These are phyloP conservation scores for Arabidopsis arenosa DNA, from an alignment of 345 rosid genomes.

Conservation along the genomic window DNA sequence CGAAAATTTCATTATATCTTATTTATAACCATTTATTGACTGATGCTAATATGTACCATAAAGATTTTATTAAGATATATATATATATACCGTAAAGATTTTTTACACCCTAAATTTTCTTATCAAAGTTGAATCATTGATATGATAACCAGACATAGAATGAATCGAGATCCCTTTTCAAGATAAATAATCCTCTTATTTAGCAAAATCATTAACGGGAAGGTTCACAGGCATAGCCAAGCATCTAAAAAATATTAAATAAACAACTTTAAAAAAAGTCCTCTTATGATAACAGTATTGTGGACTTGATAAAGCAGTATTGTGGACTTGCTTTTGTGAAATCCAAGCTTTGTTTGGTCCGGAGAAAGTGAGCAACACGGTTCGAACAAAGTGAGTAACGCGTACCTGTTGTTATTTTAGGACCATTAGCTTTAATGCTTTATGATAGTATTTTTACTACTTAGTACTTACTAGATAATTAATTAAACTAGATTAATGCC, in stretches of 20 bases:
- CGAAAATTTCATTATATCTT: not conserved
- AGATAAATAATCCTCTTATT: not conserved
- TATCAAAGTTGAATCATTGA: not conserved
- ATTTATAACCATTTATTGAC: not conserved
- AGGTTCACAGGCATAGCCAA: not conserved
- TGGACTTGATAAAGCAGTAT: not conserved
- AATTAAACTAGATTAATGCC: not conserved
- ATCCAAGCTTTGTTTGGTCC: slow-evolving; percentile 30
- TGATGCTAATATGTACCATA: not conserved
- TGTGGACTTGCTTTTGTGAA: slow-evolving; percentile 19
- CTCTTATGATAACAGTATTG: not conserved
- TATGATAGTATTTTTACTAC: not conserved
- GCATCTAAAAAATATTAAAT: not conserved
- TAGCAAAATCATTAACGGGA: slow-evolving; percentile 4
- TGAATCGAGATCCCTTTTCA: not conserved
- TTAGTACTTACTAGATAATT: not conserved
- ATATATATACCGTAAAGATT: not conserved
- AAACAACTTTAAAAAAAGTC: not conserved
- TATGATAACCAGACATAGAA: slow-evolving; percentile 12
- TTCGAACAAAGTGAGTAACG: slow-evolving; percentile 35
- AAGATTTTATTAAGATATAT: too few species aligned
- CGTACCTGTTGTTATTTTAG: not conserved
- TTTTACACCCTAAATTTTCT: not conserved
- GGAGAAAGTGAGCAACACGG: slow-evolving; percentile 37
- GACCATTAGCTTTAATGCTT: not conserved